These are phyloP conservation scores for Irpex sp. DNA, from an alignment of 1,284 basidiomycete species.

Conservation along the genomic window DNA sequence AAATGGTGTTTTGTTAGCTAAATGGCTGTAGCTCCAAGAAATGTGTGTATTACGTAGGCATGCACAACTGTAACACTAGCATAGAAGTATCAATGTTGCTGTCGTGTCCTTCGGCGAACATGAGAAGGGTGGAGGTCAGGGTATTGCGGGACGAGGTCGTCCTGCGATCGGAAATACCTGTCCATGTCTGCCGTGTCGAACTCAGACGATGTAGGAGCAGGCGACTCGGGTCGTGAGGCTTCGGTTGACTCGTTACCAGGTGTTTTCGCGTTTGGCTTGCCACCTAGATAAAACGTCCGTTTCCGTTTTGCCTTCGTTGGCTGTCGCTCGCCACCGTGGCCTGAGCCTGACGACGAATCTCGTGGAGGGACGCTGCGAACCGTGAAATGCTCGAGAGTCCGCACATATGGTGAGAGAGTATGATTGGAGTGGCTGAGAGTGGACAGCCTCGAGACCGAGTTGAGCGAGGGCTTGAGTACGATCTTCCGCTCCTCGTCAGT, in stretches of 20 bases:
- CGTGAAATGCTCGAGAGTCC: constrained; percentile 83
- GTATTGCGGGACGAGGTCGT: constrained; percentile 32
- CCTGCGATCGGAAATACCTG: constrained; percentile 59
- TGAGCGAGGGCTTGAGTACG: constrained; percentile 60
- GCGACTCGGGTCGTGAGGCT: constrained; percentile 17
- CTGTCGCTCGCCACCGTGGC: constrained; percentile 34
- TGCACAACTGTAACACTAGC: constrained; percentile 3
- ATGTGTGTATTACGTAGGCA: constrained; percentile 3
- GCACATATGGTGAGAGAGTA: constrained; percentile 87
- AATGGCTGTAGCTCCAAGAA: constrained; percentile 1
- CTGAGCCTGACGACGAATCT: constrained; percentile 25
- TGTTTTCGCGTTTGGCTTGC: constrained; percentile 22
- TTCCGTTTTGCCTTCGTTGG: constrained; percentile 74
- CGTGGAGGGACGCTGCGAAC: constrained; percentile 78
- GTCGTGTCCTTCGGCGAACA: constrained; percentile 22
- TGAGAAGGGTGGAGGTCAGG: constrained; percentile 24
- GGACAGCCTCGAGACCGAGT: constrained; percentile 76
- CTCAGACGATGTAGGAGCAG: constrained; percentile 46
- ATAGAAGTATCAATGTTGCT: constrained; percentile 14
- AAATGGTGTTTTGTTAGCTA: background rate
- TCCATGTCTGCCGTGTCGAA: constrained; percentile 76
- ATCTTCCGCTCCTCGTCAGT: constrained; percentile 47
- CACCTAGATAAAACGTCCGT: constrained; percentile 65
- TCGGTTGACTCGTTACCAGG: constrained; percentile 7
- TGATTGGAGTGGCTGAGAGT: constrained; percentile 84